Evolutionary conservation across 495 filamentous ascomycete genomes (phyloP).

Genomic region (Entonaema liquescens): DNA sequence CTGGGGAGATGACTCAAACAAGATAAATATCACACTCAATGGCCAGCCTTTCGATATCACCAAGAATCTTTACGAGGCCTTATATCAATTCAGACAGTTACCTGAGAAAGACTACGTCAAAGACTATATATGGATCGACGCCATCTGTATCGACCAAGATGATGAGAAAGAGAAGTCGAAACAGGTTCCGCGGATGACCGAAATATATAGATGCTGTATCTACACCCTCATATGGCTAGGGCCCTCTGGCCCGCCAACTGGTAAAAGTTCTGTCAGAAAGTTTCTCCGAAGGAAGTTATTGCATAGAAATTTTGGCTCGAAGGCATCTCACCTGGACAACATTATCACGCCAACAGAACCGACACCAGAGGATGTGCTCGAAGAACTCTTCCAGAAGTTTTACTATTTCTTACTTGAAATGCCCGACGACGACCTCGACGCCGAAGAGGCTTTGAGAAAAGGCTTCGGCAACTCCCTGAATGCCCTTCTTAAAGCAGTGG

Average conservation of each 20-base stretch:
- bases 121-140: slow-evolving; percentile 38
- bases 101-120: not conserved
- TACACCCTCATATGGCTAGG: slow-evolving; percentile 26
- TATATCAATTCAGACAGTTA: slow-evolving; percentile 27
- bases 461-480: not conserved
- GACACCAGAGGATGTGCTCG: not conserved
- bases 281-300: not conserved
- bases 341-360: not conserved
- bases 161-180: slow-evolving; percentile 18
- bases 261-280: not conserved
- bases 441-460: not conserved
- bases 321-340: not conserved
- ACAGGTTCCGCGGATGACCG: slow-evolving; percentile 30
- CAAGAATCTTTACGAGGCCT: slow-evolving; percentile 15
- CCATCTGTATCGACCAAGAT: slow-evolving; percentile 34
- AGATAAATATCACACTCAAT: slow-evolving; percentile 28
- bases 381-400: no score
- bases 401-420: not conserved
- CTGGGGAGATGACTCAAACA: slow-evolving; percentile 28
- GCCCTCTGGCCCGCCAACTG: not conserved
- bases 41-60: slow-evolving; percentile 22
- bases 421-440: not conserved
- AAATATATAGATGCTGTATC: slow-evolving; percentile 32
- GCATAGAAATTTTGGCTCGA: not conserved
- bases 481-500: not conserved